These are phyloP conservation scores for Takakia lepidozioides DNA, from an alignment of 225 moss, liverwort and hornwort species.

Conservation along the genomic window DNA sequence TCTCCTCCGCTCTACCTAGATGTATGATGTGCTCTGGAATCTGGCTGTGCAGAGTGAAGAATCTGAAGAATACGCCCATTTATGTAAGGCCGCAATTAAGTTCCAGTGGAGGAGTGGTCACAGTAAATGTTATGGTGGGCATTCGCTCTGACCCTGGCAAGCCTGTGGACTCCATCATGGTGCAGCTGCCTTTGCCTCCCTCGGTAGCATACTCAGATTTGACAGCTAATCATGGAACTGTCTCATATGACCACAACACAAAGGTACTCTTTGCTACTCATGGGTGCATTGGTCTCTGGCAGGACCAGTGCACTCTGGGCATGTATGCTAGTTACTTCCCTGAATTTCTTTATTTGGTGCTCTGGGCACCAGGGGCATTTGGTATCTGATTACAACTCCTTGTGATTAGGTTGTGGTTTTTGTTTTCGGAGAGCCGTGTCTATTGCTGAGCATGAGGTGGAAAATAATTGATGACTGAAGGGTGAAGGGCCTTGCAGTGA, in stretches of 20 bases:
- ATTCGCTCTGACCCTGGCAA: conserved; percentile 85
- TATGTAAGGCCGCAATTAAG: conserved; percentile 96
- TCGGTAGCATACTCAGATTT: conserved; percentile 64
- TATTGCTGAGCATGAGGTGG: too few relatives aligned
- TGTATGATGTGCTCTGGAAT: too few relatives aligned
- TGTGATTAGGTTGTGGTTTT: too few relatives aligned
- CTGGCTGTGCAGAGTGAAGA: conserved; percentile 66
- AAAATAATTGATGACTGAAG: too few relatives aligned
- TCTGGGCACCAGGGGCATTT: too few relatives aligned
- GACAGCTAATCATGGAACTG: conserved; percentile 79
- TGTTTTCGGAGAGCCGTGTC: too few relatives aligned
- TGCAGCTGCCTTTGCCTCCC: conserved; percentile 81
- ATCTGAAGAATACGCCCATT: conserved; percentile 77
- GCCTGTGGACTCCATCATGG: conserved; percentile 72
- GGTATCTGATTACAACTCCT: too few relatives aligned
- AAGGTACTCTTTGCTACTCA: conserved; percentile 35
- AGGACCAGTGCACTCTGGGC: neutral
- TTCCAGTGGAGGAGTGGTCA: conserved; percentile 68
- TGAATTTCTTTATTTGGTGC: too few relatives aligned
- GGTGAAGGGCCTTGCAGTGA: too few relatives aligned
- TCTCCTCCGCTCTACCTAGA: too few relatives aligned
- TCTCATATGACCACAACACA: conserved; percentile 61
- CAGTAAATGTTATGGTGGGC: conserved; percentile 76
- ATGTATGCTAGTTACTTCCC: too few relatives aligned
- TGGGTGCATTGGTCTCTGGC: neutral